Percentiles rank a stretch among this genome's conserved stretches.
Evolutionary conservation across 768 basidiomycete species (phyloP).

Genomic region (Russula brevipes): DNA sequence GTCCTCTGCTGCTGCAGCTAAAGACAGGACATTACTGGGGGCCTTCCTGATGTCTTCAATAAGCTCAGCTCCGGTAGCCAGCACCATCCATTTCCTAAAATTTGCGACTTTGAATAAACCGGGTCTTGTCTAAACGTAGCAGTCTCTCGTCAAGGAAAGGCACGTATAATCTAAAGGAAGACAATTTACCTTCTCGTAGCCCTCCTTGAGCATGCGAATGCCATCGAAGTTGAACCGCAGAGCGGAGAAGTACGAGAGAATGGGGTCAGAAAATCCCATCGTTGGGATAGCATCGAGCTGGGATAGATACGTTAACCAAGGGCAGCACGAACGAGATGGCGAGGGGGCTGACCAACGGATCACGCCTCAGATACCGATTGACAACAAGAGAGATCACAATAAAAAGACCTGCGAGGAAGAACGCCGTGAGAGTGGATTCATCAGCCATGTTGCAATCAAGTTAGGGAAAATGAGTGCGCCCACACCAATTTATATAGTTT

Average conservation of each 20-base stretch:
- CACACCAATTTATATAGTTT: too few species aligned
- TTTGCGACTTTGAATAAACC: constrained; percentile 41
- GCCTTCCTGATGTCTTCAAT: constrained; percentile 49
- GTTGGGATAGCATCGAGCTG: constrained; percentile 33
- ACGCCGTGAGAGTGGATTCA: background rate
- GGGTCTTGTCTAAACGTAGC: constrained; percentile 19
- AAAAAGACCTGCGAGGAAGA: background rate
- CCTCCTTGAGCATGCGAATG: constrained; percentile 32
- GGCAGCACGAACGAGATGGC: background rate
- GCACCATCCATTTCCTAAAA: constrained; percentile 43
- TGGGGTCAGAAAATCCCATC: constrained; percentile 34
- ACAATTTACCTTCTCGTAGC: constrained; percentile 31
- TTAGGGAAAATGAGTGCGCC: background rate
- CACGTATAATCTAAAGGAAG: background rate
- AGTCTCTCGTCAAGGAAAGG: too few species aligned
- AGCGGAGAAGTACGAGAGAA: constrained; percentile 34
- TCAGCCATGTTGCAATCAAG: background rate
- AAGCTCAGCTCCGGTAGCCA: constrained; percentile 39
- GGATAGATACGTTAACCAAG: background rate
- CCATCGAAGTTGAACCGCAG: constrained; percentile 29
- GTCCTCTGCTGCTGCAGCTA: constrained; percentile 37
- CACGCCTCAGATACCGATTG: background rate
- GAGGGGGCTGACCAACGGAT: background rate
- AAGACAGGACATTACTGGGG: constrained; percentile 44
- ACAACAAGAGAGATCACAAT: background rate